Base-by-base conservation (phyloP, 352 stramenopile species). In the Globisporangium rhizosaccharum region DNA sequence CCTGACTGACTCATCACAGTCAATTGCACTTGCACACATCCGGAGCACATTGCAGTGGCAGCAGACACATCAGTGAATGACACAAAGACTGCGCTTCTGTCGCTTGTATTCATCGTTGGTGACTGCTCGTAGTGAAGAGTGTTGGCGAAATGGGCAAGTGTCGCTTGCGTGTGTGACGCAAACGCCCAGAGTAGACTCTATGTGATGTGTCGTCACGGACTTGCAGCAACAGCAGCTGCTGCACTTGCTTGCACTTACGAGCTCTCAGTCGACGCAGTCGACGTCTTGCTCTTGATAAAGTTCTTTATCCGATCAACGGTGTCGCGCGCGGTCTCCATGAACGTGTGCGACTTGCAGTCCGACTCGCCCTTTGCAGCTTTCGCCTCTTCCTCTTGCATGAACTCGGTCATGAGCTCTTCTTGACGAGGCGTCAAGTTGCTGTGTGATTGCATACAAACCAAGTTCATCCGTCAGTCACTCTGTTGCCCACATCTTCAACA, bases 351-450 rank as follows among this genome's bases (percentile, higher is more conserved):
- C 73, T 94, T 93, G 80, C 78, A 87, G 54, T 82, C 71, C 36
- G 76, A 85, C 51, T 90, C 79, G 55, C 85, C 84, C 62, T 79
- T 85, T 52, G 81, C 75, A 17, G 63, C 74, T 17, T 83, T 76
- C 49, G 82, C 70, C 49, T 90, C 59, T 66, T 96, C 87, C 66
- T 95, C 86, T 59, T 97, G 88, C 52, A 97, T 71, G 57, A 99
- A 98, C 62, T 98, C 91, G 64, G 97, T 56, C 74, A 99, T 90
- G 18, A 99, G 74, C 61, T 99, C 90, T 68, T 97, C 81, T 79
- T 99, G 97, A 55, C 89, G 78, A n/a, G 71, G 61, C 12, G 89
- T 98, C 52, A 99, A 81, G 56, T 88, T 91, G 53, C 81, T 93
- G 49, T 12, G 41, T 25, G 39, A 53, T 56, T 26, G 41, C 11